These are phyloP conservation scores for Penicillium polonicum DNA, from an alignment of 2,329 filamentous ascomycete genomes.

Conservation along the genomic window DNA sequence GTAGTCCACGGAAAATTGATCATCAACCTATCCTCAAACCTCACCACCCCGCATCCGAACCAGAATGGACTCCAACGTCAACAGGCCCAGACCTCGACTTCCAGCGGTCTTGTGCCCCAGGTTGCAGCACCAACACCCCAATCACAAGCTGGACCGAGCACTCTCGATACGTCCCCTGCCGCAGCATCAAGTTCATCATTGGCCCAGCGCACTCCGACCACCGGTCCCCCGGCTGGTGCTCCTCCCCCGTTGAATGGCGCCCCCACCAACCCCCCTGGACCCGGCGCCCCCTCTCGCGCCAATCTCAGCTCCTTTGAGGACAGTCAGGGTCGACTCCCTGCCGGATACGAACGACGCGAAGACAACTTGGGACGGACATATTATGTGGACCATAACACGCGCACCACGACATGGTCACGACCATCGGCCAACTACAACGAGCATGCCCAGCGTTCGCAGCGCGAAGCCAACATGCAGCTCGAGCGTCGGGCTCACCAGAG, in stretches of 20 bases:
- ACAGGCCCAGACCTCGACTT: constrained; percentile 36
- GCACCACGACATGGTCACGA: constrained; percentile 93
- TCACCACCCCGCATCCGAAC: constrained; percentile 65
- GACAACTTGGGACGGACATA: constrained; percentile 95
- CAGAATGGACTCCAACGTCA: constrained; percentile 41
- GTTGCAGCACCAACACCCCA: constrained; percentile 29
- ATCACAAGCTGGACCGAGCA: constrained; percentile 29
- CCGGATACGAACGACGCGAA: constrained; percentile 93
- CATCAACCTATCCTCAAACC: constrained; percentile 90
- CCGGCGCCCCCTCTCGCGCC: constrained; percentile 46
- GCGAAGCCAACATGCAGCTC: constrained; percentile 87
- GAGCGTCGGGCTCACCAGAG: constrained; percentile 94
- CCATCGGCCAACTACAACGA: constrained; percentile 77
- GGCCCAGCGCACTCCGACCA: constrained; percentile 36
- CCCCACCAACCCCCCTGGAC: constrained; percentile 33
- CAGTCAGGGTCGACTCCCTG: constrained; percentile 84
- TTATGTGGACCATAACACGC: constrained; percentile 96
- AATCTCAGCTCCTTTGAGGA: constrained; percentile 93
- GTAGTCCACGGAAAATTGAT: constrained; percentile 98
- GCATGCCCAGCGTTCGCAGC: constrained; percentile 71
- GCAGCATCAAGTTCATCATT: constrained; percentile 36
- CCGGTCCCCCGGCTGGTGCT: constrained; percentile 40
- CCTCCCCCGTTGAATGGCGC: constrained; percentile 42
- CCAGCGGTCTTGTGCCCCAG: constrained; percentile 41
- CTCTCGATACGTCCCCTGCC: constrained; percentile 31